Evolutionary conservation across 768 basidiomycete genomes (phyloP).

Genomic region (Clavulina sp.): DNA sequence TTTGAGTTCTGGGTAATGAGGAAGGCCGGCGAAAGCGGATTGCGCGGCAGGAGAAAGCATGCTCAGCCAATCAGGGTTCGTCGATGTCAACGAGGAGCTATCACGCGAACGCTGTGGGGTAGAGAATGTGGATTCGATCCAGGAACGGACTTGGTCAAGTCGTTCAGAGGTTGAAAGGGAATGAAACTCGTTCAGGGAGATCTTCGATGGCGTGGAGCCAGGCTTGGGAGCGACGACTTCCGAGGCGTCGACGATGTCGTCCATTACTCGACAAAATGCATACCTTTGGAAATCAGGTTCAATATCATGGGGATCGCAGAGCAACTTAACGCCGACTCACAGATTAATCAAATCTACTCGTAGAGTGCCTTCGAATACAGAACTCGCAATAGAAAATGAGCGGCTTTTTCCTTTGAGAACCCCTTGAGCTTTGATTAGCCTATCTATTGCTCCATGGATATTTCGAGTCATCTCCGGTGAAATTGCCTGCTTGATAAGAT

Average conservation of each 20-base stretch:
- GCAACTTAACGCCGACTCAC: not conserved
- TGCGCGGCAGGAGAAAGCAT: constrained; percentile 5
- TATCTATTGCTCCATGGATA: too few relatives aligned
- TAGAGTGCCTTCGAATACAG: not conserved
- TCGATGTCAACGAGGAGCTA: not conserved
- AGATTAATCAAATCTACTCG: not conserved
- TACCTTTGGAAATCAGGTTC: not conserved
- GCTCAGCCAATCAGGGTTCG: too few relatives aligned
- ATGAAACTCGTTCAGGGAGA: not conserved
- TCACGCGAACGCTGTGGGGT: not conserved
- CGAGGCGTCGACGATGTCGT: not conserved
- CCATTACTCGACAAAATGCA: not conserved
- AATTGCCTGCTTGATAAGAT: too few relatives aligned
- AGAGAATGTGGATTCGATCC: not conserved
- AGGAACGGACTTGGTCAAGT: not conserved
- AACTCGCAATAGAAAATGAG: not conserved
- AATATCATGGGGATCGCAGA: not conserved
- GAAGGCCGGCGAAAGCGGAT: constrained; percentile 11
- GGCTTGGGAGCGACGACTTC: too few relatives aligned
- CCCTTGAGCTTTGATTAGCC: not conserved
- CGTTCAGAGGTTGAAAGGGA: too few relatives aligned
- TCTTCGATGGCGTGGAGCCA: too few relatives aligned
- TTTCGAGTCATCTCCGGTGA: too few relatives aligned
- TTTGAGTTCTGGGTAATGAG: constrained; percentile 6
- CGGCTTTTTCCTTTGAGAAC: not conserved